These are phyloP conservation scores for Amniculicola lignicola DNA, from an alignment of 495 filamentous ascomycete genomes.

Conservation along the genomic window DNA sequence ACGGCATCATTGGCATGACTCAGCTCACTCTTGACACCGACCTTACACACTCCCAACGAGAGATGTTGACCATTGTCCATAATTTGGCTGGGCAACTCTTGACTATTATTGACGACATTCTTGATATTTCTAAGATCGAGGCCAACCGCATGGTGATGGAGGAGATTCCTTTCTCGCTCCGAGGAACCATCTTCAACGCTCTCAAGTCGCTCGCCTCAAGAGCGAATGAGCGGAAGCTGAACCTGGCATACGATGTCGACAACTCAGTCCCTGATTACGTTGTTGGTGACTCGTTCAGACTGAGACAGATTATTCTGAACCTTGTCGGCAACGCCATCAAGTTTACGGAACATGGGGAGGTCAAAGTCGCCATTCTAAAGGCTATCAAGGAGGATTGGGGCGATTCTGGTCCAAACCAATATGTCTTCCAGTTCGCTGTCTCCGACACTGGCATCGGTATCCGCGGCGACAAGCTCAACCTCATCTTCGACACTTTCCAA, in stretches of 20 bases:
- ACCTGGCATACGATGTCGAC: slow-evolving; percentile 91
- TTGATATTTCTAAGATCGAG: slow-evolving; percentile 99
- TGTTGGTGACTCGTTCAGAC: slow-evolving; percentile 92
- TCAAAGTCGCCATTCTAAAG: slow-evolving; percentile 87
- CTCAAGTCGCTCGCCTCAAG: slow-evolving; percentile 94
- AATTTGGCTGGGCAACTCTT: slow-evolving; percentile 94
- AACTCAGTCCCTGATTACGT: slow-evolving; percentile 94
- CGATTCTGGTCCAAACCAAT: slow-evolving; percentile 73
- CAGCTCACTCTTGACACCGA: slow-evolving; percentile 96
- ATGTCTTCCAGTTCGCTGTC: slow-evolving; percentile 94
- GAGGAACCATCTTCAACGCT: slow-evolving; percentile 95
- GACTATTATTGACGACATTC: slow-evolving; percentile 98
- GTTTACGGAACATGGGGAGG: slow-evolving; percentile 96
- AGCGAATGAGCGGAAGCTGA: slow-evolving; percentile 95
- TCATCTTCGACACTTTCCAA: slow-evolving; percentile 99
- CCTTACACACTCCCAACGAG: slow-evolving; percentile 87
- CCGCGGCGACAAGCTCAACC: slow-evolving; percentile 88
- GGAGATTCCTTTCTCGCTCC: slow-evolving; percentile 92
- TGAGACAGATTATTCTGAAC: slow-evolving; percentile 91
- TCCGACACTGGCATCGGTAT: slow-evolving; percentile 98
- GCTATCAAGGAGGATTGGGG: slow-evolving; percentile 64
- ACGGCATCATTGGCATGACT: slow-evolving; percentile 86
- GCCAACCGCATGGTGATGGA: slow-evolving; percentile 99
- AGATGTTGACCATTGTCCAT: slow-evolving; percentile 99
- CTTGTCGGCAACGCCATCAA: slow-evolving; percentile 84